Evolutionary conservation across 306 rosid species (phyloP).

Genomic region (Morella rubra): DNA sequence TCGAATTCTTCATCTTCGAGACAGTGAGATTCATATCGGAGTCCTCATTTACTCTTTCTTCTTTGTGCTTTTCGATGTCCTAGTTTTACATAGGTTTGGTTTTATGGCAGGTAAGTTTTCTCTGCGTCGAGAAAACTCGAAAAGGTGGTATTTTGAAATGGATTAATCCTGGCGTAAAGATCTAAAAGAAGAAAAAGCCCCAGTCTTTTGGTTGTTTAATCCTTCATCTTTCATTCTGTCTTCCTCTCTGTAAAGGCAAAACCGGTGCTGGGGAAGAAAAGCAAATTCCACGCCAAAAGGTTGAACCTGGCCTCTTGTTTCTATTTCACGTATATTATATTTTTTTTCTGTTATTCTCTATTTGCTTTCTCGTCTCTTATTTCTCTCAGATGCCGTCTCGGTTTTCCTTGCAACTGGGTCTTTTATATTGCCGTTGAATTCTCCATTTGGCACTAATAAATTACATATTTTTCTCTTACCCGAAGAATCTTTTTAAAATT

Average conservation of each 20-base stretch:
- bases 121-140: constrained; percentile 8
- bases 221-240: constrained; percentile 35
- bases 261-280: constrained; percentile 24
- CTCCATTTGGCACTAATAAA: constrained; percentile 28
- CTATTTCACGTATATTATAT: constrained; percentile 23
- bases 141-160: constrained; percentile 26
- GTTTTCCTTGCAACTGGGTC: constrained; percentile 60
- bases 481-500: not conserved
- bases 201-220: constrained; percentile 21
- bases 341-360: not conserved
- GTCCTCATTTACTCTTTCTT: not conserved
- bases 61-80: not conserved
- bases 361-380: not conserved
- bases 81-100: not conserved
- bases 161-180: constrained; percentile 22
- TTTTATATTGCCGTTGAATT: constrained; percentile 64
- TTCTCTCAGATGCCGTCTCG: constrained; percentile 49
- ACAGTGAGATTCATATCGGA: not conserved
- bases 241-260: constrained; percentile 46
- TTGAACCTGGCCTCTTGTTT: constrained; percentile 45
- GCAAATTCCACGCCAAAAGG: constrained; percentile 31
- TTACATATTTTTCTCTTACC: not conserved
- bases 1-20: not conserved
- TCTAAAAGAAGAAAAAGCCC: constrained; percentile 20
- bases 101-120: constrained; percentile 5